Evolutionary conservation across 2,329 filamentous ascomycete genomes (phyloP).

Genomic region (Fusarium algeriense): DNA sequence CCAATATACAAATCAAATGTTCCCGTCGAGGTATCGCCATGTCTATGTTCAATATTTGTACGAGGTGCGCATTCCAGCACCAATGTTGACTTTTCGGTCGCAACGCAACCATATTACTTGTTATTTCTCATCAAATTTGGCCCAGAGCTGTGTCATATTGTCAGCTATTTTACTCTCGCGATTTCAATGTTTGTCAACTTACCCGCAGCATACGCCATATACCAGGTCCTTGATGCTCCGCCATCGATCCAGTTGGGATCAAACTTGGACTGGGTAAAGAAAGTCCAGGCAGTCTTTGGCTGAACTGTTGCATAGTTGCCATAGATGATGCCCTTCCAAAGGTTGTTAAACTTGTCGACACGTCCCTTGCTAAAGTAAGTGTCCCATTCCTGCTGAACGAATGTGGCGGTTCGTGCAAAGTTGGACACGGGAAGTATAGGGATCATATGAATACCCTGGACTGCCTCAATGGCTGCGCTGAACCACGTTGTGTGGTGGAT

Average conservation of each 20-base stretch:
- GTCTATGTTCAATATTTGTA: slow-evolving; percentile 36
- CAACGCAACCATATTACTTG: slow-evolving; percentile 2
- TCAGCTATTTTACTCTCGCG: slow-evolving; percentile 25
- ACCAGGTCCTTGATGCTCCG: slow-evolving; percentile 87
- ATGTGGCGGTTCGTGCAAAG: slow-evolving; percentile 73
- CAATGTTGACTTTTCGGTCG: neutral
- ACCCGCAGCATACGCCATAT: slow-evolving; percentile 82
- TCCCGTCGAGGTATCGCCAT: slow-evolving; percentile 31
- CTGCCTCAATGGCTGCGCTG: slow-evolving; percentile 76
- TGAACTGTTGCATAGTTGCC: slow-evolving; percentile 85
- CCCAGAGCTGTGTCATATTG: slow-evolving; percentile 38
- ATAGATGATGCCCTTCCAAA: slow-evolving; percentile 88
- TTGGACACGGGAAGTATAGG: slow-evolving; percentile 77
- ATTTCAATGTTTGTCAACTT: slow-evolving; percentile 52
- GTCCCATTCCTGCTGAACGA: slow-evolving; percentile 87
- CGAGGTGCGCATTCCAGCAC: slow-evolving; percentile 22
- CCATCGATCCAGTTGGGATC: slow-evolving; percentile 80
- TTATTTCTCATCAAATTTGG: slow-evolving; percentile 21
- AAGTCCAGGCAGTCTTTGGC: slow-evolving; percentile 75
- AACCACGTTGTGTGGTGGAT: slow-evolving; percentile 94
- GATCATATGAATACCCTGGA: slow-evolving; percentile 86
- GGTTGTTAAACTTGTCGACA: slow-evolving; percentile 73
- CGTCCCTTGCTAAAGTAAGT: slow-evolving; percentile 78
- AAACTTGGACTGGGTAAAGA: slow-evolving; percentile 77
- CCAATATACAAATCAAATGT: slow-evolving; percentile 40